Evolutionary conservation across 257 asterid species (phyloP).

Genomic region (Solanum tarapatanum): DNA sequence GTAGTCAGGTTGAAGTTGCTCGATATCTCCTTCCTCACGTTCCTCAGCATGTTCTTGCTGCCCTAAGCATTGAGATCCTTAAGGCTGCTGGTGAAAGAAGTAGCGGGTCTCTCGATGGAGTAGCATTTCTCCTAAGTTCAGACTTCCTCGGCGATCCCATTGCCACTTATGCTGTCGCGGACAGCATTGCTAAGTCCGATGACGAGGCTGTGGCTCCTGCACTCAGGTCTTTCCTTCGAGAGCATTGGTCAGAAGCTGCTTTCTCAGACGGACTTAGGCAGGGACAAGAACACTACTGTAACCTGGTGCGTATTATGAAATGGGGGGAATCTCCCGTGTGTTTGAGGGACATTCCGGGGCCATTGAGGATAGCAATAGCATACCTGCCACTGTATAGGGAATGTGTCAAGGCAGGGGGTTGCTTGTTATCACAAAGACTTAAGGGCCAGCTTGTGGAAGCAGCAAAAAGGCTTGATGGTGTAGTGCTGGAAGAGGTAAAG

Average conservation of each 20-base stretch:
- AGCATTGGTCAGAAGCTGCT: constrained; percentile 86
- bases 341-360: constrained; percentile 69
- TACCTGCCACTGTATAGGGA: constrained; percentile 93
- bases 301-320: constrained; percentile 45
- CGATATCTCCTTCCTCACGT: constrained; percentile 90
- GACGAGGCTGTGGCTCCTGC: constrained; percentile 78
- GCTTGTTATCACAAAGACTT: constrained; percentile 63
- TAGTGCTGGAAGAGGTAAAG: constrained; percentile 40
- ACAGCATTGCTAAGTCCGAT: constrained; percentile 66
- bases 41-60: constrained; percentile 89
- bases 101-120: constrained; percentile 88
- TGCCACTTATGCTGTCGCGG: constrained; percentile 85
- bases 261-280: constrained; percentile 42
- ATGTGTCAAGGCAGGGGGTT: constrained; percentile 66
- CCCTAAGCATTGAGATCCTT: constrained; percentile 83
- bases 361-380: constrained; percentile 72
- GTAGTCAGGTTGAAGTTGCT: constrained; percentile 73
- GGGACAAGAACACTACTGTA: constrained; percentile 56
- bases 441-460: constrained; percentile 87
- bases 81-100: constrained; percentile 96
- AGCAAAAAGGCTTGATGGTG: constrained; percentile 53
- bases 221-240: constrained; percentile 52
- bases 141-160: constrained; percentile 76
- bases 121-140: constrained; percentile 73
- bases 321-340: constrained; percentile 68